Base-by-base conservation (phyloP, 805 yeast genomes). In the Yarrowia keelungensis region DNA sequence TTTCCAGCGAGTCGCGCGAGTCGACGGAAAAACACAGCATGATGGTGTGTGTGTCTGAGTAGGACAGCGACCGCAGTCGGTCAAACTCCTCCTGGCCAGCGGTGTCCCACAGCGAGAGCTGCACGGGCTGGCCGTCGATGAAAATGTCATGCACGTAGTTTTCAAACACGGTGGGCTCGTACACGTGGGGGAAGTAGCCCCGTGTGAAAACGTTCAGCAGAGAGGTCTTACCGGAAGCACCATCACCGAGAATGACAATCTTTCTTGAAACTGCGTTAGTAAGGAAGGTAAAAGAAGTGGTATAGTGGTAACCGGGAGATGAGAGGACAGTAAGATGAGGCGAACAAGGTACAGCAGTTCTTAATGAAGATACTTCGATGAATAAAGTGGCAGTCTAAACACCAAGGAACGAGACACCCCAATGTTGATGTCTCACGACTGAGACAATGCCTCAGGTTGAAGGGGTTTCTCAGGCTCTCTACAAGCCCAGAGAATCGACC, bases 81-180 rank as follows among this genome's bases (percentile, higher is more conserved):
- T 94, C 99, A 74, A 94, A 94, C 80, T 94, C 99, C 80, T 94
- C 99, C 82, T 94, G 99, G 8, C 99, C 99, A 1, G 99, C 99
- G 7, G 99, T 94, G 78, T 94, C 99, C 99, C 99, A 95, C 68
- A 94, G 82, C 15, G 97, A 92, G 69, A 94, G 81, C 75, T 93
- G 97, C 74, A 94, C 90, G 62, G 95, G 92, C 77, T 91, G 92
- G 66, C 94, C 94, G 77, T 94, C 99, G 68, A 94, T 92, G 80
- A 91, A 94, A 72, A 94, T 95, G 77, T 94, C 98, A 79, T 94
- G 98, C 70, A 93, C 97, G 77, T 94, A 94, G 81, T 94, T 94
- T 77, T 94, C 98, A 79, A 95, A 94, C 46, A 94, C 98, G 0
- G 99, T 94, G 35, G 99, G 99, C 76, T 93, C 99, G 79, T 94